Conservation (phyloP, 192 early-diverging fungal species). For the Mortierella antarctica region DNA sequence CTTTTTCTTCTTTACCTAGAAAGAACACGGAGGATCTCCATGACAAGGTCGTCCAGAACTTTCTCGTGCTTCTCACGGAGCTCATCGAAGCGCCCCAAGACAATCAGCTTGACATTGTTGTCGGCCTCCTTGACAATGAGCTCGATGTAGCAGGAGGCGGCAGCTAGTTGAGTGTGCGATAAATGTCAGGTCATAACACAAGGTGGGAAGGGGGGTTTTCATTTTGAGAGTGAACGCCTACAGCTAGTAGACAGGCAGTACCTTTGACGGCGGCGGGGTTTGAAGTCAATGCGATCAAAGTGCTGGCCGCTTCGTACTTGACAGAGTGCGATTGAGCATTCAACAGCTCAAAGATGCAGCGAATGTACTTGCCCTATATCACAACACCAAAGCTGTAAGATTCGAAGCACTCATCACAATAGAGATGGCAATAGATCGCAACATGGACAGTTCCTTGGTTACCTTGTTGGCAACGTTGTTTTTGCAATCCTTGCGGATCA, state of each 20-base stretch:
- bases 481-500: slow-evolving; percentile 93
- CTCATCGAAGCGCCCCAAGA: slow-evolving; percentile 90
- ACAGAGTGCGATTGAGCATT: slow-evolving; percentile 86
- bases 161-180: slow-evolving; percentile 63
- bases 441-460: not conserved
- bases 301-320: slow-evolving; percentile 97
- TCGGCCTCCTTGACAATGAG: slow-evolving; percentile 94
- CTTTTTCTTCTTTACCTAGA: slow-evolving; percentile 59
- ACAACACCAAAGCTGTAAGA: not conserved
- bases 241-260: slow-evolving; percentile 19
- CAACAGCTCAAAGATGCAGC: slow-evolving; percentile 89
- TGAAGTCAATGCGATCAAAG: slow-evolving; percentile 87
- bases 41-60: slow-evolving; percentile 92
- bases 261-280: slow-evolving; percentile 92
- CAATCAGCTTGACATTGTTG: slow-evolving; percentile 98
- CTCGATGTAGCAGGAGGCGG: slow-evolving; percentile 91
- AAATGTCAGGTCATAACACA: not conserved
- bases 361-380: slow-evolving; percentile 86
- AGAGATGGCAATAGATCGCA: not conserved
- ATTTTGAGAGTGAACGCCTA: not conserved
- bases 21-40: slow-evolving; percentile 95
- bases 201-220: not conserved
- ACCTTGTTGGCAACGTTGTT: slow-evolving; percentile 87
- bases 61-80: slow-evolving; percentile 89
- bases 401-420: no score